Evolutionary conservation across 2,329 filamentous ascomycete genomes (phyloP).

Genomic region (Stachybotrys chartarum): DNA sequence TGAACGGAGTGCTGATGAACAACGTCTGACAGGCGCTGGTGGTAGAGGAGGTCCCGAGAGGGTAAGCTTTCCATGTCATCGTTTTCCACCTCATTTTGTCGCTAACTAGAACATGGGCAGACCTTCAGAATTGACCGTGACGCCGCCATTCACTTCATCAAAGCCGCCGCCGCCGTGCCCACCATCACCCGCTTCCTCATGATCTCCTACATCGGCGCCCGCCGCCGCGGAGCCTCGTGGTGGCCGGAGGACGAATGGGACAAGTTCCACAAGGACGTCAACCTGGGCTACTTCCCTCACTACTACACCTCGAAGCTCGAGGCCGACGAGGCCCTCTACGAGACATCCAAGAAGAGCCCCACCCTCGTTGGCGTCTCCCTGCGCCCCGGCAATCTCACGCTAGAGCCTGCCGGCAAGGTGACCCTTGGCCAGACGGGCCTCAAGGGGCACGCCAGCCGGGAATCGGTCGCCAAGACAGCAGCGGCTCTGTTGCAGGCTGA

Average conservation of each 20-base stretch:
- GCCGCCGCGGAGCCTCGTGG: conserved; percentile 46
- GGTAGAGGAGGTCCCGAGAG: conserved; percentile 50
- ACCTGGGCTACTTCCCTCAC: conserved; percentile 32
- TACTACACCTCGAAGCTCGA: conserved; percentile 57
- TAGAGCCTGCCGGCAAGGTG: conserved; percentile 40
- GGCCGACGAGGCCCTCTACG: conserved; percentile 50
- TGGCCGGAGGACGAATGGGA: conserved; percentile 45
- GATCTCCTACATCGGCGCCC: conserved; percentile 53
- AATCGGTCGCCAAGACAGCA: conserved; percentile 52
- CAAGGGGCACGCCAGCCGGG: conserved; percentile 40
- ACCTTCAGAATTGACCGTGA: conserved; percentile 56
- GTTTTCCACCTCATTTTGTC: neutral
- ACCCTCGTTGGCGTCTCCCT: conserved; percentile 44
- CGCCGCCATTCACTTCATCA: conserved; percentile 56
- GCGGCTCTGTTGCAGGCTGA: conserved; percentile 46
- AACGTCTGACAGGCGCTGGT: conserved; percentile 38
- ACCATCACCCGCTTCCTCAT: conserved; percentile 56
- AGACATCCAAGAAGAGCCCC: conserved; percentile 31
- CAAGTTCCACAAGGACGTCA: conserved; percentile 32
- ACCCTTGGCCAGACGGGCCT: conserved; percentile 30
- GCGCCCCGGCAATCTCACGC: conserved; percentile 43
- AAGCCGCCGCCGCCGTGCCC: conserved; percentile 47
- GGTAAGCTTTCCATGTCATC: conserved; percentile 17
- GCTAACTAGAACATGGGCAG: conserved; percentile 17
- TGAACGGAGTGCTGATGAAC: conserved; percentile 4